phyloP scores from a whole-genome alignment of 495 filamentous ascomycete genomes.

The Lentithecium fluviatile region DNA sequence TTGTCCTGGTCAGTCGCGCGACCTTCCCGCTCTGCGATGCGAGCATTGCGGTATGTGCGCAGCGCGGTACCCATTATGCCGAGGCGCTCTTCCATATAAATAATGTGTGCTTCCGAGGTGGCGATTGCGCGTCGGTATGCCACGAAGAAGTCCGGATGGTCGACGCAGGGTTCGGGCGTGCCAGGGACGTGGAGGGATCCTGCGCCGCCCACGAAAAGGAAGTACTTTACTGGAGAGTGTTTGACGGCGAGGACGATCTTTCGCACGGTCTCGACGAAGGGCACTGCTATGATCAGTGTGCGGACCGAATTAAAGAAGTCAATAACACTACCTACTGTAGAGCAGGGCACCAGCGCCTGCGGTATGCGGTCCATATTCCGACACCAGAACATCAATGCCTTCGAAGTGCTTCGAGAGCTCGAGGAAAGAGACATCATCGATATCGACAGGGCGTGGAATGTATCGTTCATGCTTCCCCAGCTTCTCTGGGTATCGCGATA shows the following conservation, averaged over 20 bases:
- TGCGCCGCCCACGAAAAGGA: slow-evolving; percentile 37
- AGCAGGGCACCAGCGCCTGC: slow-evolving; percentile 24
- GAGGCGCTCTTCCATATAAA: slow-evolving; percentile 39
- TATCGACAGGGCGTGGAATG: slow-evolving; percentile 26
- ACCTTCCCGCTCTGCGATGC: slow-evolving; percentile 21
- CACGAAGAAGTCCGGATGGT: slow-evolving; percentile 35
- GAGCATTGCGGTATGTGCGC: slow-evolving; percentile 34
- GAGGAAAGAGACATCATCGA: slow-evolving; percentile 13
- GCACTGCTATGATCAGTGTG: slow-evolving; percentile 19
- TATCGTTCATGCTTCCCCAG: slow-evolving; percentile 35
- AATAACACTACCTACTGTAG: slow-evolving; percentile 30
- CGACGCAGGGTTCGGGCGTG: slow-evolving; percentile 23
- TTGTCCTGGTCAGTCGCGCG: slow-evolving; percentile 10
- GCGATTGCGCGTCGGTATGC: slow-evolving; percentile 38
- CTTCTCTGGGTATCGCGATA: slow-evolving; percentile 37
- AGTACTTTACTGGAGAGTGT: slow-evolving; percentile 31
- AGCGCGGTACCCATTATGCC: slow-evolving; percentile 27
- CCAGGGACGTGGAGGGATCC: slow-evolving; percentile 33
- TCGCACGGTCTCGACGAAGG: slow-evolving; percentile 36
- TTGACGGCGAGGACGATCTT: slow-evolving; percentile 38
- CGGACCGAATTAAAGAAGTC: neutral
- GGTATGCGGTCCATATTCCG: slow-evolving; percentile 38
- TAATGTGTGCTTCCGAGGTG: slow-evolving; percentile 37
- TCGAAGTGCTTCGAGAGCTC: slow-evolving; percentile 32
- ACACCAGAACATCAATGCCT: slow-evolving; percentile 36